These are phyloP conservation scores for Arctostaphylos glauca DNA, from an alignment of 148 eudicot species.

Conservation along the genomic window DNA sequence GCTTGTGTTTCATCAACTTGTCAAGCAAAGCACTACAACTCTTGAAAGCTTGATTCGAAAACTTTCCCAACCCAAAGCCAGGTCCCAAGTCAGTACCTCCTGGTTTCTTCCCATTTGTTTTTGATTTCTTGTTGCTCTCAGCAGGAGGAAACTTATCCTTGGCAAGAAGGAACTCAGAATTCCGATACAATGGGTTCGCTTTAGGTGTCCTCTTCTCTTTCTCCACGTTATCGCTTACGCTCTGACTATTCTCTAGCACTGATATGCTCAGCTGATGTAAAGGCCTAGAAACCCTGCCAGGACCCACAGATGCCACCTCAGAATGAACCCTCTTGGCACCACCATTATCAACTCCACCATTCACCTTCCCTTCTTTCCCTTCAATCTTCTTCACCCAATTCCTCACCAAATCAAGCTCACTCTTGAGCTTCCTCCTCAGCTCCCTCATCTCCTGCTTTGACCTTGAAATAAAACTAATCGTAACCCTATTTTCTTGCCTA, in stretches of 20 bases:
- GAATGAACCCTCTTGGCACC: conserved; percentile 47
- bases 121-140: conserved; percentile 66
- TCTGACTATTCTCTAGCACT: conserved; percentile 48
- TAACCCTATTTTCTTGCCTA: conserved; percentile 47
- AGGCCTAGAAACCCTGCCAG: conserved; percentile 42
- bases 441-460: conserved; percentile 74
- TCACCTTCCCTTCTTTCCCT: conserved; percentile 31
- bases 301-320: conserved; percentile 45
- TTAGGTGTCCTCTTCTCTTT: conserved; percentile 80
- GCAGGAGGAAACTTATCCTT: conserved; percentile 61
- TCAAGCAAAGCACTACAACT: conserved; percentile 63
- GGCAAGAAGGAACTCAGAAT: conserved; percentile 59
- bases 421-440: conserved; percentile 59
- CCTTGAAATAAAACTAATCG: conserved; percentile 53
- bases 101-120: conserved; percentile 49
- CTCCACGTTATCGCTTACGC: conserved; percentile 44
- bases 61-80: conserved; percentile 38
- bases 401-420: conserved; percentile 67
- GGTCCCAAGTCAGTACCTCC: conserved; percentile 40
- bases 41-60: conserved; percentile 55
- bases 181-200: conserved; percentile 61
- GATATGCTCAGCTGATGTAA: conserved; percentile 50
- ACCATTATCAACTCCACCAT: conserved; percentile 32
- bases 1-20: conserved; percentile 88
- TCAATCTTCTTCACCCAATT: conserved; percentile 67